phyloP scores from a whole-genome alignment of 441 rosid species.

The Isatis lusitanica region DNA sequence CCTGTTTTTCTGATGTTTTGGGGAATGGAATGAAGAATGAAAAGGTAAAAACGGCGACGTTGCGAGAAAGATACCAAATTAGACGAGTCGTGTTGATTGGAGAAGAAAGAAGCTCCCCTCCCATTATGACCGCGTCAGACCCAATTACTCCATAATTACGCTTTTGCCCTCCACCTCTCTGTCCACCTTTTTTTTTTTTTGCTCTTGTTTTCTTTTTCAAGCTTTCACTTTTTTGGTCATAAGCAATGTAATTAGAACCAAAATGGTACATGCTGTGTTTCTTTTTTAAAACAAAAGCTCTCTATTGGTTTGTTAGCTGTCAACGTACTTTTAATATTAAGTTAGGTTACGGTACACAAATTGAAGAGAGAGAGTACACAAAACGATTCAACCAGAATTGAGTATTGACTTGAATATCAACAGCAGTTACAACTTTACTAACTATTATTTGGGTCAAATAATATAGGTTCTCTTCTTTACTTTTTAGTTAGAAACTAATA shows the following conservation, averaged over 20 bases:
- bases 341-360: too few species aligned
- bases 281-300: too few species aligned
- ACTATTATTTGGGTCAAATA: background rate
- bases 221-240: background rate
- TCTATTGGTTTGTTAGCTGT: too few species aligned
- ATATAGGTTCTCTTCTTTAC: background rate
- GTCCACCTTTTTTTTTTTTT: background rate
- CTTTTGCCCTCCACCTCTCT: slow-evolving; percentile 19
- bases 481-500: background rate
- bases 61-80: slow-evolving; percentile 26
- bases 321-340: too few species aligned
- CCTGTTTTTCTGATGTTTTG: background rate
- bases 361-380: background rate
- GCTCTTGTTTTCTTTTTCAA: background rate
- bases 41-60: slow-evolving; percentile 22
- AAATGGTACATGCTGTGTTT: background rate
- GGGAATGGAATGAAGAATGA: background rate
- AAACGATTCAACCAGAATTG: background rate
- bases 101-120: slow-evolving; percentile 16
- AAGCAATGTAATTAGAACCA: background rate
- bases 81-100: slow-evolving; percentile 37
- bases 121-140: slow-evolving; percentile 28
- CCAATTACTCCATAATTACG: slow-evolving; percentile 3
- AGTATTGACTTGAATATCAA: background rate
- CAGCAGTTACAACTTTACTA: too few species aligned